A percentile compares a stretch with the other conserved stretches of the same genome.
Evolutionary conservation across 2,329 filamentous ascomycete species (phyloP).

Genomic region (Nigrograna mackinnonii): DNA sequence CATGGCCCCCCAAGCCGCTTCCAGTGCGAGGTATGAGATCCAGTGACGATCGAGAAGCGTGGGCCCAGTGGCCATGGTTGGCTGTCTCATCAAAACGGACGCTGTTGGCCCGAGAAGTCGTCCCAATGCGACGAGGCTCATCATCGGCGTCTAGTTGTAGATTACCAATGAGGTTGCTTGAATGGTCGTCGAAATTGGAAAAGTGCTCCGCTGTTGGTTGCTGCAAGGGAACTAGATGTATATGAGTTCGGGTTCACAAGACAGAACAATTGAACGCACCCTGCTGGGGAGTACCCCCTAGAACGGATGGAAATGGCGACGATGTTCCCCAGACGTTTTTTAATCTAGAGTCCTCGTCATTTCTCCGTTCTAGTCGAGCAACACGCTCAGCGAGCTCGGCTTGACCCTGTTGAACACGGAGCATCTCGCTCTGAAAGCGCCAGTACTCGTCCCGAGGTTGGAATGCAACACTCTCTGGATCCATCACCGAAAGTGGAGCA

Average conservation of each 20-base stretch:
- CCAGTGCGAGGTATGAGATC: constrained; percentile 81
- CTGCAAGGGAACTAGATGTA: constrained; percentile 69
- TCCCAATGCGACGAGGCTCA: constrained; percentile 80
- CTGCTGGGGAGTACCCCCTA: constrained; percentile 83
- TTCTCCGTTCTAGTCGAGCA: constrained; percentile 62
- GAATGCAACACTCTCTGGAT: constrained; percentile 65
- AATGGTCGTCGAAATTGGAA: constrained; percentile 86
- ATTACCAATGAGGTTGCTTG: constrained; percentile 76
- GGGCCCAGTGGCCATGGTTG: constrained; percentile 86
- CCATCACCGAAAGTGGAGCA: constrained; percentile 52
- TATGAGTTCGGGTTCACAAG: neutral
- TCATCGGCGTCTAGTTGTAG: constrained; percentile 87
- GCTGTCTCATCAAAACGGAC: constrained; percentile 97
- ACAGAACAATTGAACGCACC: constrained; percentile 61
- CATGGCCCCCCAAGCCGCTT: constrained; percentile 76
- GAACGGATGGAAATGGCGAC: constrained; percentile 85
- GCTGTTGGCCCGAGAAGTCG: constrained; percentile 91
- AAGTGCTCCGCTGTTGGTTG: constrained; percentile 84
- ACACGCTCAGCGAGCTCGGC: constrained; percentile 65
- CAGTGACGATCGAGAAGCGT: constrained; percentile 78
- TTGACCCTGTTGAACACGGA: constrained; percentile 63
- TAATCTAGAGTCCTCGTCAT: constrained; percentile 65
- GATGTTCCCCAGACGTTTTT: constrained; percentile 86
- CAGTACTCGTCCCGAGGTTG: constrained; percentile 68
- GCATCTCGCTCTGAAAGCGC: constrained; percentile 66